Evolutionary conservation across 306 rosid species (phyloP).

Genomic region (Rosa lucieae): DNA sequence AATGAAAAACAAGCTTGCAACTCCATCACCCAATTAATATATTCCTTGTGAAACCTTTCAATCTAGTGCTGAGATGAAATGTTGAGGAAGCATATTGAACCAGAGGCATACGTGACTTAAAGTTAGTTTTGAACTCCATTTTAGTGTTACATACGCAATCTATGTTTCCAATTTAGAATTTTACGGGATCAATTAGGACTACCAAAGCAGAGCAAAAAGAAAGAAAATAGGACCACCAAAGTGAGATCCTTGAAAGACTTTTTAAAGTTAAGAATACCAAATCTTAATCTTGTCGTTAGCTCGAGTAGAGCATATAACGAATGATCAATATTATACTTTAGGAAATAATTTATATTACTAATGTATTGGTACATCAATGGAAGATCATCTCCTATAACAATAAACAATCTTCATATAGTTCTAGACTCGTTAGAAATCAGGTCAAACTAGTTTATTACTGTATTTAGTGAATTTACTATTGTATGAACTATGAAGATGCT

Average conservation of each 20-base stretch:
- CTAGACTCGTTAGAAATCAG: too few relatives aligned
- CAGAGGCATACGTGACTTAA: background rate
- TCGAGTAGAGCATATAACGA: background rate
- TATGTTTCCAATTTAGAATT: background rate
- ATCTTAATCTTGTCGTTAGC: background rate
- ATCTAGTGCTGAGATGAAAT: background rate
- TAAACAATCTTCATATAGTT: background rate
- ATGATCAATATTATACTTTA: background rate
- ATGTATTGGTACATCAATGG: background rate
- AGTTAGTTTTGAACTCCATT: background rate
- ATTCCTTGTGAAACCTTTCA: background rate
- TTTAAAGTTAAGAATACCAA: slow-evolving; percentile 9
- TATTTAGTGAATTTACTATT: background rate
- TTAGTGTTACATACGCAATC: background rate
- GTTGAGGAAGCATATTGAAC: background rate
- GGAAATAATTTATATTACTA: background rate
- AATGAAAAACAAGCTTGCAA: background rate
- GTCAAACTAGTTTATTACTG: too few relatives aligned
- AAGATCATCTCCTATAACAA: too few relatives aligned
- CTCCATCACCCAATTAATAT: background rate
- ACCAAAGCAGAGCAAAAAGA: background rate
- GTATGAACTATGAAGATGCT: background rate
- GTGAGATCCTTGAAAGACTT: background rate
- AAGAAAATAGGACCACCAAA: background rate
- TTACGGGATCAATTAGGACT: slow-evolving; percentile 9